Conservation (phyloP, 495 filamentous ascomycete species). For the Friedmanniomyces endolithicus region DNA sequence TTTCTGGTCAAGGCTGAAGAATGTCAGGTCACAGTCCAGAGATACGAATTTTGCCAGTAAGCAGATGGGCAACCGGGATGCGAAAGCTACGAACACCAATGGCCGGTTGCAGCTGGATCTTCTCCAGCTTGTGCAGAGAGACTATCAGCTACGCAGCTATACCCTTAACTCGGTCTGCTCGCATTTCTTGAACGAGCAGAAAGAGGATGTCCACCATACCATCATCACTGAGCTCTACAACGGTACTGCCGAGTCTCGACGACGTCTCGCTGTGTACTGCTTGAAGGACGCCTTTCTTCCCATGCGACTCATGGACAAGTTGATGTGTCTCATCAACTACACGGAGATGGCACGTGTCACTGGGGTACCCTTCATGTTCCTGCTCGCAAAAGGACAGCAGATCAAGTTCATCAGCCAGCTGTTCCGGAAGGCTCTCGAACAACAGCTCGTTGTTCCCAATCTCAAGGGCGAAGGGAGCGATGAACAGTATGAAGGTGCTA, state of each 20-base stretch:
- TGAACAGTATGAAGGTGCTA: slow-evolving; percentile 94
- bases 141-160: slow-evolving; percentile 90
- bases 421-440: slow-evolving; percentile 85
- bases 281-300: slow-evolving; percentile 96
- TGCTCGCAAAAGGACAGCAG: slow-evolving; percentile 86
- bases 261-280: slow-evolving; percentile 89
- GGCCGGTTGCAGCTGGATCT: slow-evolving; percentile 89
- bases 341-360: slow-evolving; percentile 99
- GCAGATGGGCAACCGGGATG: slow-evolving; percentile 96
- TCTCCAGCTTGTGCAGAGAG: slow-evolving; percentile 82
- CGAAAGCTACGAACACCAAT: slow-evolving; percentile 84
- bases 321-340: slow-evolving; percentile 95
- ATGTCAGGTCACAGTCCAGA: slow-evolving; percentile 50
- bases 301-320: slow-evolving; percentile 88
- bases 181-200: slow-evolving; percentile 95
- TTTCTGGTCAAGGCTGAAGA: slow-evolving; percentile 67
- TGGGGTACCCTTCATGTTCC: slow-evolving; percentile 91
- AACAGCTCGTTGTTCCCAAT: slow-evolving; percentile 89
- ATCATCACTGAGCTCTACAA: slow-evolving; percentile 99
- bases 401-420: slow-evolving; percentile 96
- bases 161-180: slow-evolving; percentile 93
- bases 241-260: slow-evolving; percentile 79
- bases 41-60: slow-evolving; percentile 88
- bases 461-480: slow-evolving; percentile 45
- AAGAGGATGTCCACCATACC: slow-evolving; percentile 96